Evolutionary conservation across 768 basidiomycete genomes (phyloP).

Genomic region (Amyloporia xantha): DNA sequence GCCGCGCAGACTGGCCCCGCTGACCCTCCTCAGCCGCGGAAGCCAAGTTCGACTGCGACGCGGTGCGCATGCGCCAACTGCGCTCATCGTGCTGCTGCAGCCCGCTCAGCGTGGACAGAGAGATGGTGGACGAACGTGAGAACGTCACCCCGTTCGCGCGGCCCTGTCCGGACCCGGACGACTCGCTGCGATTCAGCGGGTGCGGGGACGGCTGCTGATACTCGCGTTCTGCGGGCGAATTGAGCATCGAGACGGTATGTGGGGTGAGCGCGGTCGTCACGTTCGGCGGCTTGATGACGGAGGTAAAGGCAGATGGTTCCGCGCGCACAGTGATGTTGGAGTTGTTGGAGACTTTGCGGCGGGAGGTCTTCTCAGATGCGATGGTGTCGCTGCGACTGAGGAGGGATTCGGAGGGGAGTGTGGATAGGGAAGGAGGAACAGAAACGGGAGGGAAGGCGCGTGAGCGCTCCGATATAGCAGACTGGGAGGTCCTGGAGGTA

Average conservation of each 20-base stretch:
- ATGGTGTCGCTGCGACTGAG: conserved; percentile 18
- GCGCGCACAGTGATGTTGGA: conserved; percentile 43
- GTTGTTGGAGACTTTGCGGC: conserved; percentile 38
- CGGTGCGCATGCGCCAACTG: conserved; percentile 29
- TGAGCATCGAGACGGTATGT: conserved; percentile 51
- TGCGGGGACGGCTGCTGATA: conserved; percentile 16
- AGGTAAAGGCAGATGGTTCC: conserved; percentile 34
- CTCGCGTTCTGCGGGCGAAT: not conserved
- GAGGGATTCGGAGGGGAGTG: conserved; percentile 52
- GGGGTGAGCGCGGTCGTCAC: conserved; percentile 63
- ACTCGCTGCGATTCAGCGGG: conserved; percentile 39
- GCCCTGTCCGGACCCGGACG: conserved; percentile 24
- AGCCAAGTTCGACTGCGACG: conserved; percentile 27
- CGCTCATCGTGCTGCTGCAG: conserved; percentile 47
- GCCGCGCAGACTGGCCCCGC: conserved; percentile 9
- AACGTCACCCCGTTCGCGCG: conserved; percentile 45
- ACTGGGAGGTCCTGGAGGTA: conserved; percentile 26
- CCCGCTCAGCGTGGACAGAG: conserved; percentile 44
- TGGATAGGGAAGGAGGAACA: conserved; percentile 53
- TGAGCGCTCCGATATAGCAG: conserved; percentile 31
- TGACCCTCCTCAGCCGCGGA: conserved; percentile 20
- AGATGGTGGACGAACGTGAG: conserved; percentile 52
- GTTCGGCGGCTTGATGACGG: conserved; percentile 45
- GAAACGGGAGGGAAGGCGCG: conserved; percentile 42
- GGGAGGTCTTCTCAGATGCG: conserved; percentile 21